phyloP scores from a whole-genome alignment of 306 rosid genomes.

The Acacia confusa region DNA sequence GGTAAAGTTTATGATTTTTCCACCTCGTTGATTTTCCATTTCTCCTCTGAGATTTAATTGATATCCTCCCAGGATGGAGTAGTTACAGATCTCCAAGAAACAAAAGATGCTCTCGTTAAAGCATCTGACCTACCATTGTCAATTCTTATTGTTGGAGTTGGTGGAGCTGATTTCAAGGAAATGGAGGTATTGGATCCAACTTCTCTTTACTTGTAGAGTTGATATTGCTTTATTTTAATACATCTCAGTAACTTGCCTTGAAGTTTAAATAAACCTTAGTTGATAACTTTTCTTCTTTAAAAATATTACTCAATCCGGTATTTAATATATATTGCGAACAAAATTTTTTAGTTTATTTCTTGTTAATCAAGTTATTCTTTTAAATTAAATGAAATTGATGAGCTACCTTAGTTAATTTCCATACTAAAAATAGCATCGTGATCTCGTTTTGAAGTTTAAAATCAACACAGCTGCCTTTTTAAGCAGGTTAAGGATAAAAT shows the following conservation, averaged over 20 bases:
- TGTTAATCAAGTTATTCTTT: neutral
- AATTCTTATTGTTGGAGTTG: slow-evolving; percentile 95
- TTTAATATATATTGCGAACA: neutral
- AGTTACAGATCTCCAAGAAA: slow-evolving; percentile 99
- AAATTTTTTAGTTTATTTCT: neutral
- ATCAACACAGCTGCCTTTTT: neutral
- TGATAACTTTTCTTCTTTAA: neutral
- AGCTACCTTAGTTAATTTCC: neutral
- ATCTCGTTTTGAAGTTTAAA: neutral
- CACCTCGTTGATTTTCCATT: slow-evolving; percentile 14
- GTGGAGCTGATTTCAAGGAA: slow-evolving; percentile 99
- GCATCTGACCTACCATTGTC: slow-evolving; percentile 97
- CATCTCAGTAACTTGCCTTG: neutral
- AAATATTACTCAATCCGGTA: neutral
- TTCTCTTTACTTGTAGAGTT: slow-evolving; percentile 14
- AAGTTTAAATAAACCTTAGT: neutral
- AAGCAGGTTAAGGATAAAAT: neutral
- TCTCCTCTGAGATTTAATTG: slow-evolving; percentile 34
- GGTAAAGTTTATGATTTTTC: slow-evolving; percentile 18
- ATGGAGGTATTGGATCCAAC: slow-evolving; percentile 76
- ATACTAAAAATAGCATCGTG: neutral
- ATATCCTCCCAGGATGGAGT: slow-evolving; percentile 84
- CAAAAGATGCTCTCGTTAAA: slow-evolving; percentile 93
- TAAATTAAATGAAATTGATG: neutral
- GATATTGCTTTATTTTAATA: slow-evolving; percentile 7